A percentile compares a stretch with the other conserved stretches of the same genome.
Conservation (phyloP, 805 yeast species). For the Saccharomycopsis sp. region DNA sequence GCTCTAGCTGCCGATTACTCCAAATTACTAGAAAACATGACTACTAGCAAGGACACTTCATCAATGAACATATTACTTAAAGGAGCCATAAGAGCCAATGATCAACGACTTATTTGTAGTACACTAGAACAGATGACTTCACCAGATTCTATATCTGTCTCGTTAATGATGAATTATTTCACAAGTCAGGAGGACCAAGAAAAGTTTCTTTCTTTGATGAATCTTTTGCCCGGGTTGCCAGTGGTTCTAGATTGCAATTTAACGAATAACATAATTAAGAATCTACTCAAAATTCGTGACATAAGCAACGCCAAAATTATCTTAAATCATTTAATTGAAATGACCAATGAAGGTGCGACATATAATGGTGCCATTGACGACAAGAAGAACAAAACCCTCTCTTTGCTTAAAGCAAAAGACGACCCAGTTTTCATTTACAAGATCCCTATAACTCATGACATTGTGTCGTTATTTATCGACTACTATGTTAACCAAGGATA, state of each 20-base stretch:
- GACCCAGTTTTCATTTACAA: neutral
- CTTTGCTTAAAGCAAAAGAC: neutral
- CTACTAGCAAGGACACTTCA: neutral
- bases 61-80: slow-evolving; percentile 1
- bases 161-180: neutral
- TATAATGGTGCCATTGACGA: neutral
- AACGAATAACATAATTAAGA: neutral
- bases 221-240: neutral
- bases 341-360: neutral
- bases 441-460: neutral
- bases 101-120: neutral
- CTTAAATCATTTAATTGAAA: neutral
- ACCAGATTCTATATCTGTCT: neutral
- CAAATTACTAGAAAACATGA: too few species aligned
- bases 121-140: neutral
- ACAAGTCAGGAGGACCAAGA: neutral
- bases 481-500: neutral
- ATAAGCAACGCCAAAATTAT: neutral
- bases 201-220: neutral
- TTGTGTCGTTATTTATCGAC: neutral
- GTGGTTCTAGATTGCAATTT: neutral
- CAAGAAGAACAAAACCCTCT: neutral
- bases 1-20: too few species aligned
- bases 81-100: slow-evolving; percentile 1
- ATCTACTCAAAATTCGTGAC: neutral